These are phyloP conservation scores for Cyberlindnera lachancei DNA, from an alignment of 805 yeast species.

Conservation along the genomic window DNA sequence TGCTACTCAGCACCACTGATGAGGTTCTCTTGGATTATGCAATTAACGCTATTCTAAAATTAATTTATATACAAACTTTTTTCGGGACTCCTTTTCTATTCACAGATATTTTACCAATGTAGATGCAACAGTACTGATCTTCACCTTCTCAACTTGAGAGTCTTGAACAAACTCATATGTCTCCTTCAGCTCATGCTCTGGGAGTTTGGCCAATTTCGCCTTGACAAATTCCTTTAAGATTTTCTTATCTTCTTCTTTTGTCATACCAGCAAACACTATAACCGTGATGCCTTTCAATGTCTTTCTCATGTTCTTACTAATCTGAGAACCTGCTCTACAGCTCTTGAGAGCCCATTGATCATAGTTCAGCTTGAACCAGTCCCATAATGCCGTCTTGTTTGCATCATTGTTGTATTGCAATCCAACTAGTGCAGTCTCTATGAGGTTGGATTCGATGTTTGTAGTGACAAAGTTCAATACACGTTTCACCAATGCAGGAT, in stretches of 20 bases:
- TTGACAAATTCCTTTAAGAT: constrained; percentile 25
- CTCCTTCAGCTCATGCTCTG: constrained; percentile 31
- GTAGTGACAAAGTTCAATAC: constrained; percentile 49
- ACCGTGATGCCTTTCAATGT: constrained; percentile 34
- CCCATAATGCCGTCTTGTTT: constrained; percentile 35
- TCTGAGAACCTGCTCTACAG: constrained; percentile 36
- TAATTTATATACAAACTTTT: no score
- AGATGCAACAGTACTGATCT: constrained; percentile 9
- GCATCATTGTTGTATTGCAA: constrained; percentile 31
- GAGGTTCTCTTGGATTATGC: no score
- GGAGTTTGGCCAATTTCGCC: constrained; percentile 26
- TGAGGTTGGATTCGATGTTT: constrained; percentile 46
- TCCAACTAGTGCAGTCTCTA: constrained; percentile 56
- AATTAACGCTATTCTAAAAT: no score
- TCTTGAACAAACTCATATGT: constrained; percentile 7
- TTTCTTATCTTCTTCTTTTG: constrained; percentile 20
- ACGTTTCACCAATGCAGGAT: constrained; percentile 40
- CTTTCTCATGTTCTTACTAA: constrained; percentile 37
- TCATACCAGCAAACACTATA: constrained; percentile 30
- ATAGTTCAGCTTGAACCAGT: constrained; percentile 50
- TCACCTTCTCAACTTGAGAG: constrained; percentile 10
- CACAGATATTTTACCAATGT: constrained; percentile 3
- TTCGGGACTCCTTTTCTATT: background rate
- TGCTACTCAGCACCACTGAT: background rate
- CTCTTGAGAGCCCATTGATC: constrained; percentile 45